Evolutionary conservation across 2,329 filamentous ascomycete species (phyloP).

Genomic region (Fusarium annulatum): DNA sequence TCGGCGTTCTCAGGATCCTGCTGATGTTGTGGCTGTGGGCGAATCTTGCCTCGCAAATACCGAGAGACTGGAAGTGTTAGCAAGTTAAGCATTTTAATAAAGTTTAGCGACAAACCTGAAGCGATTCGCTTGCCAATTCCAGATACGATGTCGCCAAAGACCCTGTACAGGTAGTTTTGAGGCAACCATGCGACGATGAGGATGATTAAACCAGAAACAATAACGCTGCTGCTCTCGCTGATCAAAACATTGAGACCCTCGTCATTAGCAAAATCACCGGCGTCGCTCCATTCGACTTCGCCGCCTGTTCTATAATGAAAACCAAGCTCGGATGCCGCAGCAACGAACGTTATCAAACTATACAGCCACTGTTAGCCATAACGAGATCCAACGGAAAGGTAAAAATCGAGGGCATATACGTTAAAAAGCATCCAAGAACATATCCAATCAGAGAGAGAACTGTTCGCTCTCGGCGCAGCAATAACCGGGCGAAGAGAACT

Average conservation of each 20-base stretch:
- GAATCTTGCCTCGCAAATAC: slow-evolving; percentile 28
- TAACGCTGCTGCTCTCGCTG: slow-evolving; percentile 43
- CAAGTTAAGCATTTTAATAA: neutral
- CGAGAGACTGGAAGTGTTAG: slow-evolving; percentile 27
- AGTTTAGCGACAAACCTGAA: slow-evolving; percentile 36
- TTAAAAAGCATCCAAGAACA: slow-evolving; percentile 35
- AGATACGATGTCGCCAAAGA: slow-evolving; percentile 36
- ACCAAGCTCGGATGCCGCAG: slow-evolving; percentile 47
- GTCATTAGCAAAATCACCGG: slow-evolving; percentile 43
- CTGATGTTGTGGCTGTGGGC: slow-evolving; percentile 11
- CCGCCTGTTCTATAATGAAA: slow-evolving; percentile 48
- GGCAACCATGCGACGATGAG: slow-evolving; percentile 39
- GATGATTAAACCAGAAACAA: slow-evolving; percentile 36
- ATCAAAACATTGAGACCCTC: slow-evolving; percentile 47
- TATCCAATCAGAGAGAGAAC: slow-evolving; percentile 35
- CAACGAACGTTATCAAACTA: slow-evolving; percentile 44
- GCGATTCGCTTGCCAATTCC: slow-evolving; percentile 28
- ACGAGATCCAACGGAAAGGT: neutral
- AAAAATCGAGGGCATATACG: slow-evolving; percentile 27
- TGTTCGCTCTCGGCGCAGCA: slow-evolving; percentile 41
- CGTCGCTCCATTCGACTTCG: slow-evolving; percentile 48
- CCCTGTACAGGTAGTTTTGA: slow-evolving; percentile 37
- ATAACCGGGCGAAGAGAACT: slow-evolving; percentile 37
- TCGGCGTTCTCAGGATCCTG: slow-evolving; percentile 36
- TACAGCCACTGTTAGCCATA: slow-evolving; percentile 15